Base-by-base conservation (phyloP, 371 early-diverging fungal genomes). In the Conidiobolus incongruus region DNA sequence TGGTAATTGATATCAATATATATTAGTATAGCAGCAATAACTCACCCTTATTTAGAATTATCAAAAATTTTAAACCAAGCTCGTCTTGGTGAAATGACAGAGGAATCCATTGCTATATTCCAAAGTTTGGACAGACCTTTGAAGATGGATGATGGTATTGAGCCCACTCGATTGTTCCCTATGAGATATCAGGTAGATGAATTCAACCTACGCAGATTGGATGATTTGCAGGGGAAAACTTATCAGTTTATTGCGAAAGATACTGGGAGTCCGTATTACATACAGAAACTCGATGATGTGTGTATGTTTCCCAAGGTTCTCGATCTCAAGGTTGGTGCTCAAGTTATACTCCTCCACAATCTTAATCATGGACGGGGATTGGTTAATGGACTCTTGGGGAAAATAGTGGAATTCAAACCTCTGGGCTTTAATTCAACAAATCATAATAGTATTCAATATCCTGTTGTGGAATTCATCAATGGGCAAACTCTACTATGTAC, bases 281-380 rank as follows among this genome's bases (percentile, higher is more conserved):
- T n/a, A n/a, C n/a, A n/a, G n/a, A 54, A 55, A 16, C 50, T 76
- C 26, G 60, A 70, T 13, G 47, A 49, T 13, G 34, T 44, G 4
- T 68, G 66, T 35, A 59, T 65, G 32, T 74, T 76, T 2, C 69
- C 75, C 0, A 46, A 53, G 1, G 45, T 39, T 7, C 52, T 91
- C 2, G 61, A 65, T 23, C 59, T 92, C 19, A 84, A 83, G 52
- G 40, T 55, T 16, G 60, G 68, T 35, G 82, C 90, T 0, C 92
- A 88, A 44, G 94, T 93, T 2, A 78, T 93, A 72, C 64, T 93
- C 26, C 50, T 82, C 20, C 78, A 81, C 45, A 93, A 93, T 49
- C 47, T 78, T 48, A 57, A 56, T 0, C 22, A 49, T 3, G 66
- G 62, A n/a, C n/a, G n/a, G 7, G 17, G 13, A 5, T 22, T 93